These are phyloP conservation scores for Xylaria castorea DNA, from an alignment of 495 filamentous ascomycete species.

Conservation along the genomic window DNA sequence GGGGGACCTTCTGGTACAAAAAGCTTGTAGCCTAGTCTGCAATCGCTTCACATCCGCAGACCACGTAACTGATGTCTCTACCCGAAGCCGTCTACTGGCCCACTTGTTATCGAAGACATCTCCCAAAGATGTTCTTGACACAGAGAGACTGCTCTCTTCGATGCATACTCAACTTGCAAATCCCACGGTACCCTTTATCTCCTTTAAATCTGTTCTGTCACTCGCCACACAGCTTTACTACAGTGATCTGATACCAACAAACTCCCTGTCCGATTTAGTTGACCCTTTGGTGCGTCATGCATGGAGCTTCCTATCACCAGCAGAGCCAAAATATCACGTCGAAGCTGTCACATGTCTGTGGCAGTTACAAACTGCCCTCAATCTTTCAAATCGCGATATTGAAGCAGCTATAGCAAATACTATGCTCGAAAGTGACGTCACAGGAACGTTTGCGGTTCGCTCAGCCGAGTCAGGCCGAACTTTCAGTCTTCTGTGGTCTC, in stretches of 20 bases:
- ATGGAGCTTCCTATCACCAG: constrained; percentile 80
- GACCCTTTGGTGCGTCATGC: constrained; percentile 70
- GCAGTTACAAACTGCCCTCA: constrained; percentile 73
- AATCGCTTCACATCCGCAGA: constrained; percentile 48
- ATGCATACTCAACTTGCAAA: constrained; percentile 55
- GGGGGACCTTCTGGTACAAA: constrained; percentile 67
- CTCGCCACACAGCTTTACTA: constrained; percentile 69
- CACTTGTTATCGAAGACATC: constrained; percentile 65
- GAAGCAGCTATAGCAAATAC: constrained; percentile 82
- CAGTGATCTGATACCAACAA: constrained; percentile 59
- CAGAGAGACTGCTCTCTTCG: constrained; percentile 60
- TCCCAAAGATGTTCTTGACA: constrained; percentile 58
- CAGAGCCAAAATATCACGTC: constrained; percentile 88
- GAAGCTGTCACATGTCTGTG: constrained; percentile 87
- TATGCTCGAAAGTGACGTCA: constrained; percentile 64
- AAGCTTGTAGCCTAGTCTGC: constrained; percentile 62
- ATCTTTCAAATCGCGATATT: constrained; percentile 61
- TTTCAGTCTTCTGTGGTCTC: constrained; percentile 80
- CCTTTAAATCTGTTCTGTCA: constrained; percentile 67
- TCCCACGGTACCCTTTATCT: constrained; percentile 49
- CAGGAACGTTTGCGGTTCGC: constrained; percentile 59
- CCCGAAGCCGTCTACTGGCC: constrained; percentile 59
- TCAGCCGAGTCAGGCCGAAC: constrained; percentile 64
- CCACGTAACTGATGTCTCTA: constrained; percentile 47
- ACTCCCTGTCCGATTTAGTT: constrained; percentile 69